These are phyloP conservation scores for Vaccinium myrtillus DNA, from an alignment of 148 eudicot genomes.

Conservation along the genomic window DNA sequence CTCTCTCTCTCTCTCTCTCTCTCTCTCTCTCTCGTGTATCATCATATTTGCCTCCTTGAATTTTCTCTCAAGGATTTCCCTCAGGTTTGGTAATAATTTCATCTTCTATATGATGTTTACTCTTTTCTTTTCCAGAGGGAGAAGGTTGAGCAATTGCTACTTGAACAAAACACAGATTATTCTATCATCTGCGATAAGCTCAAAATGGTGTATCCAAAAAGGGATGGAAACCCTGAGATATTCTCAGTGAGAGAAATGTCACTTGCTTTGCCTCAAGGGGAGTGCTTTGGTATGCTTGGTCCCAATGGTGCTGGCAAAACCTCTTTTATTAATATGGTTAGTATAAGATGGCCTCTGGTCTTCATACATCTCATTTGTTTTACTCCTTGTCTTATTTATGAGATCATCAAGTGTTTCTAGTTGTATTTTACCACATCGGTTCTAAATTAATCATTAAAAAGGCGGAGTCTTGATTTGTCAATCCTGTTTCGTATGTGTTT, in stretches of 20 bases:
- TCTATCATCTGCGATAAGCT: conserved; percentile 68
- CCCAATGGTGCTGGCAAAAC: conserved; percentile 99
- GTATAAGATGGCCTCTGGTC: conserved; percentile 23
- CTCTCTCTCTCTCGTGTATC: neutral
- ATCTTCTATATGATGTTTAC: neutral
- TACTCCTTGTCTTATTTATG: neutral
- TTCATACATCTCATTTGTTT: neutral
- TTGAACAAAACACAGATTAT: conserved; percentile 45
- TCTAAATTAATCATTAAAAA: neutral
- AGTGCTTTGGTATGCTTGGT: conserved; percentile 99
- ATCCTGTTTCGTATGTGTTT: neutral
- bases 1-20: too few relatives aligned
- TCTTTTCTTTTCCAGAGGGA: conserved; percentile 48
- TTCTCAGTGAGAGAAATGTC: conserved; percentile 83
- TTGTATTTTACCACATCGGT: neutral
- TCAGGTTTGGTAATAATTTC: neutral
- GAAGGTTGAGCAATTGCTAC: conserved; percentile 66
- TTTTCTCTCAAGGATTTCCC: neutral
- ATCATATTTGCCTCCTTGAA: neutral
- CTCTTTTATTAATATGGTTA: conserved; percentile 88
- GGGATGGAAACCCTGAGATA: conserved; percentile 90
- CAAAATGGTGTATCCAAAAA: conserved; percentile 74
- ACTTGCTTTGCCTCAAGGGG: conserved; percentile 84
- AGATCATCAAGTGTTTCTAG: neutral
- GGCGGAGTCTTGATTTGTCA: neutral